Conservation (phyloP, 495 filamentous ascomycete genomes). For the Elaphomyces granulatus region DNA sequence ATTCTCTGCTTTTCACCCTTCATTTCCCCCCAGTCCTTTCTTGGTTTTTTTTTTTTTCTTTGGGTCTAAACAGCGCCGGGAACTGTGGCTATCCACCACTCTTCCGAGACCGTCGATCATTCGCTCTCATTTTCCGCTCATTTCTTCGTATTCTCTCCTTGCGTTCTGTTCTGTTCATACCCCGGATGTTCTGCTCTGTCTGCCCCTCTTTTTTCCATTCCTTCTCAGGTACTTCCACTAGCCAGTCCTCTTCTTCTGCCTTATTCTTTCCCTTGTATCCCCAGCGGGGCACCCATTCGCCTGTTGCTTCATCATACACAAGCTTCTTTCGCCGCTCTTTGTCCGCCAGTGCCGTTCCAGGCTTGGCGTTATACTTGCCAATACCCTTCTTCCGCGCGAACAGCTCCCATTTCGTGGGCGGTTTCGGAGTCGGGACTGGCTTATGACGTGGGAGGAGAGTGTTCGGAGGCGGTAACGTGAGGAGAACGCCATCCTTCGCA, state of each 20-base stretch:
- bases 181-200: constrained; percentile 43
- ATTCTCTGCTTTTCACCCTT: too few species aligned
- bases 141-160: constrained; percentile 51
- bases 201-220: constrained; percentile 48
- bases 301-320: constrained; percentile 68
- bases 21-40: too few species aligned
- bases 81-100: constrained; percentile 19
- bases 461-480: constrained; percentile 53
- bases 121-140: constrained; percentile 55
- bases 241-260: constrained; percentile 59
- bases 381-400: constrained; percentile 97
- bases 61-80: too few species aligned
- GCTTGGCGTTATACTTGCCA: constrained; percentile 33
- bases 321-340: constrained; percentile 63
- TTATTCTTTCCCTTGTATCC: constrained; percentile 91
- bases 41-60: too few species aligned
- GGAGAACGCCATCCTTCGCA: constrained; percentile 49
- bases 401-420: constrained; percentile 80
- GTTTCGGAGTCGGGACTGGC: constrained; percentile 63
- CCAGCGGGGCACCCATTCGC: constrained; percentile 86
- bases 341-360: constrained; percentile 28
- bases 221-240: constrained; percentile 80
- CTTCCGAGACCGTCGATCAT: constrained; percentile 42
- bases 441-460: constrained; percentile 78
- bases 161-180: constrained; percentile 47